A percentile compares a stretch with the other conserved stretches of the same genome.
phyloP scores from a whole-genome alignment of 75 land plant genomes.

The Cupressus sempervirens region DNA sequence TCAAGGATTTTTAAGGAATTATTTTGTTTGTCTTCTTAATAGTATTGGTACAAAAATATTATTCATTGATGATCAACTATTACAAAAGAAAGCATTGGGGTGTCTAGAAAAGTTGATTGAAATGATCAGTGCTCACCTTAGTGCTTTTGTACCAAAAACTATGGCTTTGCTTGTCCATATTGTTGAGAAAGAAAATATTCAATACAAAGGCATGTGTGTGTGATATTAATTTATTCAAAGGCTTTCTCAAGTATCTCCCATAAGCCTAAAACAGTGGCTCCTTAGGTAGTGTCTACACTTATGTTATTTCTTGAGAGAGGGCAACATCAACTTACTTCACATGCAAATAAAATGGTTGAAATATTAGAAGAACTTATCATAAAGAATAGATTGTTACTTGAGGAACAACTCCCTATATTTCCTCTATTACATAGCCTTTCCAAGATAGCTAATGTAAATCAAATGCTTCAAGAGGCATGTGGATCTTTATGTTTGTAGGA shows the following conservation, averaged over 20 bases:
- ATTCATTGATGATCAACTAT: slow-evolving; percentile 50
- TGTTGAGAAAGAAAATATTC: slow-evolving; percentile 69
- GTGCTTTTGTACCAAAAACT: slow-evolving; percentile 91
- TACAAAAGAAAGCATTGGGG: slow-evolving; percentile 75
- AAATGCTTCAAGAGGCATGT: slow-evolving; percentile 72
- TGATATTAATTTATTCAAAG: slow-evolving; percentile 83
- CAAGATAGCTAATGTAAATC: slow-evolving; percentile 58
- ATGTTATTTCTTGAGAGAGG: slow-evolving; percentile 85
- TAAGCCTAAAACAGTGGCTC: slow-evolving; percentile 85
- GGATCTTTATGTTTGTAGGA: slow-evolving; percentile 70
- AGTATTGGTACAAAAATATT: slow-evolving; percentile 93
- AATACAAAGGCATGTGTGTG: slow-evolving; percentile 64
- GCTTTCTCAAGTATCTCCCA: slow-evolving; percentile 66
- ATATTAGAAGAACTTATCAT: slow-evolving; percentile 80
- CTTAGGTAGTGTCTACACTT: slow-evolving; percentile 93
- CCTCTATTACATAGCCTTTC: slow-evolving; percentile 83
- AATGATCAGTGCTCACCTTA: slow-evolving; percentile 90
- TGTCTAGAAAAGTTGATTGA: slow-evolving; percentile 80
- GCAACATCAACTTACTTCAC: slow-evolving; percentile 34
- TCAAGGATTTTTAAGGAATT: slow-evolving; percentile 72
- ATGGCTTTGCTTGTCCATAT: slow-evolving; percentile 93
- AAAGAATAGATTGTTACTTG: slow-evolving; percentile 50
- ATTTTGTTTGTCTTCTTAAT: slow-evolving; percentile 94
- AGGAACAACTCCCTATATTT: slow-evolving; percentile 71
- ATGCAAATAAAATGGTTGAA: slow-evolving; percentile 55